A percentile compares a stretch with the other conserved stretches of the same genome.
These are phyloP conservation scores for Fusarium xylarioides DNA, from an alignment of 2,329 filamentous ascomycete genomes.

Conservation along the genomic window DNA sequence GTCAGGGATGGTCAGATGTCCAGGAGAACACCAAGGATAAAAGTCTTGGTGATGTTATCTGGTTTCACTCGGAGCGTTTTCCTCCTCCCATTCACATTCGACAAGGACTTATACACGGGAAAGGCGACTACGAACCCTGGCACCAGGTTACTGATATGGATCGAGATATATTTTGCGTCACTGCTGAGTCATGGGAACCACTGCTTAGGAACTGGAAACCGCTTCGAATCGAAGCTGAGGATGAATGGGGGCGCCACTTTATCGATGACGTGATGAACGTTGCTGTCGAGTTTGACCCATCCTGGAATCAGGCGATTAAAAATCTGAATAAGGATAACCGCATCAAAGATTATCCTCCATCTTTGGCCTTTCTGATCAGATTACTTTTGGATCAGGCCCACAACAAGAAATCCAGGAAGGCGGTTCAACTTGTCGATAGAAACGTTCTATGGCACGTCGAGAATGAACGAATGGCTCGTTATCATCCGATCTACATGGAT, in stretches of 20 bases:
- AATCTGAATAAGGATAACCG: accelerated
- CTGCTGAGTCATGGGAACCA: accelerated
- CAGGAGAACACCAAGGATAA: background rate
- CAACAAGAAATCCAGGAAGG: accelerated
- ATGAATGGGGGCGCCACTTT: background rate
- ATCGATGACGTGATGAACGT: accelerated
- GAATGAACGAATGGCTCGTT: accelerated
- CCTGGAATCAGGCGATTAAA: background rate
- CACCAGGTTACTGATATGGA: background rate
- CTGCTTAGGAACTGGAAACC: background rate
- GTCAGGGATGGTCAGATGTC: background rate
- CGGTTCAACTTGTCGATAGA: background rate
- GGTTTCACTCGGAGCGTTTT: accelerated
- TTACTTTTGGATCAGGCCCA: background rate
- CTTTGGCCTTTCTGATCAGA: background rate
- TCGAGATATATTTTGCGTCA: background rate
- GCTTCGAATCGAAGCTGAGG: background rate
- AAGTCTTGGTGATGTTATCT: background rate
- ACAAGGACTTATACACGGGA: background rate
- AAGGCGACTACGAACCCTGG: background rate
- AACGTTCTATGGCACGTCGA: background rate
- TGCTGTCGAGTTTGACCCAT: background rate
- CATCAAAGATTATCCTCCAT: background rate
- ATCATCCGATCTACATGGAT: background rate
- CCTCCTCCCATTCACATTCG: background rate